These are phyloP conservation scores for Phaffia australis DNA, from an alignment of 768 basidiomycete species.

Conservation along the genomic window DNA sequence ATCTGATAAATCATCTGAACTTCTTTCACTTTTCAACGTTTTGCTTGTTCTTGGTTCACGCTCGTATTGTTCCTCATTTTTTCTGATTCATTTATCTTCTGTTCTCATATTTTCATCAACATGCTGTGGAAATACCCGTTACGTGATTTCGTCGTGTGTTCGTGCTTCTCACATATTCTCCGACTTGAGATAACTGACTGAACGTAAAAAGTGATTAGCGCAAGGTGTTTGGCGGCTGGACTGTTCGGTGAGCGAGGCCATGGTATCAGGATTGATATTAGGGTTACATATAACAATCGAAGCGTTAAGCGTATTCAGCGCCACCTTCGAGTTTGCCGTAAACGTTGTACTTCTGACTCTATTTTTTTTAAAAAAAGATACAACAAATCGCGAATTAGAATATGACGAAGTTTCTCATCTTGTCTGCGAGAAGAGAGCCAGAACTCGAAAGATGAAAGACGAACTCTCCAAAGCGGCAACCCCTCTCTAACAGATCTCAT, in stretches of 20 bases:
- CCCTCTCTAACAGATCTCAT: constrained; percentile 5
- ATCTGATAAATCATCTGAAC: not conserved
- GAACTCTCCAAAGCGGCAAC: constrained; percentile 11
- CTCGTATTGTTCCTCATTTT: not conserved
- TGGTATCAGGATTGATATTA: not conserved
- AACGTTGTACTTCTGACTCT: not conserved
- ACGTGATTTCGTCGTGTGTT: constrained; percentile 31
- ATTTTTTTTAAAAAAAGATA: too few species aligned
- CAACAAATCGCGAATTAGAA: too few species aligned
- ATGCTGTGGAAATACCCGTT: constrained; percentile 30
- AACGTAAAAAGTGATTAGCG: constrained; percentile 27
- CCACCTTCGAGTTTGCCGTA: not conserved
- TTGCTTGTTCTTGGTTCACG: not conserved
- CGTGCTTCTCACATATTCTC: constrained; percentile 15
- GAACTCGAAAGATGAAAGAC: not conserved
- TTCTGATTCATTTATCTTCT: too few species aligned
- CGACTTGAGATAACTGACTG: constrained; percentile 28
- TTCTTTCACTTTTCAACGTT: not conserved
- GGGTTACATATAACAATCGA: too few species aligned
- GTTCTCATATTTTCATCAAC: constrained; percentile 26
- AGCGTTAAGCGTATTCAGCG: not conserved
- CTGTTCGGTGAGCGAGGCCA: not conserved
- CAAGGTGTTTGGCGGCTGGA: constrained; percentile 12
- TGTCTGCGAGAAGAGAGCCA: not conserved
- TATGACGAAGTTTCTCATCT: constrained; percentile 10